Conservation (phyloP, 805 yeast genomes). For the Deakozyma indianensis region DNA sequence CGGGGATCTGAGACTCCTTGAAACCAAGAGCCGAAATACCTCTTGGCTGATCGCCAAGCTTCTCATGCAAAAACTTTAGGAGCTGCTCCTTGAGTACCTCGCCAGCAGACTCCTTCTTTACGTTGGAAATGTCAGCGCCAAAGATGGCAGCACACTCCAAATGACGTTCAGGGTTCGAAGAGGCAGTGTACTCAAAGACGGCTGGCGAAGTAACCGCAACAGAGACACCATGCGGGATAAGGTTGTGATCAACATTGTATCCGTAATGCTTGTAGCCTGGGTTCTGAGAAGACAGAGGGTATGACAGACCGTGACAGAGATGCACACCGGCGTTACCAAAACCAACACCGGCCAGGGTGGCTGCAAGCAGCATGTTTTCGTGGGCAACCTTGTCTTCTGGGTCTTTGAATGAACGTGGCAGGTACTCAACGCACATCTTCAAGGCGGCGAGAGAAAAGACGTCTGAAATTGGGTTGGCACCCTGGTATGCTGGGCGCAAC, state of each 20-base stretch:
- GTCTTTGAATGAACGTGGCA: slow-evolving; percentile 25
- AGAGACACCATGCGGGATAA: slow-evolving; percentile 30
- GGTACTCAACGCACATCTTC: slow-evolving; percentile 25
- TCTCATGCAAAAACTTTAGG: slow-evolving; percentile 17
- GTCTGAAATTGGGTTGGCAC: slow-evolving; percentile 33
- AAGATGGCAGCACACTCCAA: slow-evolving; percentile 22
- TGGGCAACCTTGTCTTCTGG: slow-evolving; percentile 29
- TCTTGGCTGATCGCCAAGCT: slow-evolving; percentile 22
- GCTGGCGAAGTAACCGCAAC: slow-evolving; percentile 33
- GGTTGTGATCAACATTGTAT: slow-evolving; percentile 26
- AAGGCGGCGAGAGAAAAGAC: slow-evolving; percentile 29
- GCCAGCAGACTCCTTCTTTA: slow-evolving; percentile 23
- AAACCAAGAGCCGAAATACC: slow-evolving; percentile 25
- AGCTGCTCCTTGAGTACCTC: slow-evolving; percentile 24
- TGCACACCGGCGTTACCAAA: slow-evolving; percentile 33
- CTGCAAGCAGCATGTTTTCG: slow-evolving; percentile 29
- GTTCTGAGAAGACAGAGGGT: slow-evolving; percentile 26
- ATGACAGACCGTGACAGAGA: slow-evolving; percentile 29
- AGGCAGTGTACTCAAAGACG: slow-evolving; percentile 25
- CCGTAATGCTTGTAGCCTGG: slow-evolving; percentile 23
- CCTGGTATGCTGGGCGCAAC: slow-evolving; percentile 27
- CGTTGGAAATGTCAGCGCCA: slow-evolving; percentile 23
- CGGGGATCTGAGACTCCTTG: slow-evolving; percentile 18
- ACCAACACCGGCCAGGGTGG: slow-evolving; percentile 32
- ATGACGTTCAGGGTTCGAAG: slow-evolving; percentile 27